Base-by-base conservation (phyloP, 73 alveolate species). In the Effrenium voratum region DNA sequence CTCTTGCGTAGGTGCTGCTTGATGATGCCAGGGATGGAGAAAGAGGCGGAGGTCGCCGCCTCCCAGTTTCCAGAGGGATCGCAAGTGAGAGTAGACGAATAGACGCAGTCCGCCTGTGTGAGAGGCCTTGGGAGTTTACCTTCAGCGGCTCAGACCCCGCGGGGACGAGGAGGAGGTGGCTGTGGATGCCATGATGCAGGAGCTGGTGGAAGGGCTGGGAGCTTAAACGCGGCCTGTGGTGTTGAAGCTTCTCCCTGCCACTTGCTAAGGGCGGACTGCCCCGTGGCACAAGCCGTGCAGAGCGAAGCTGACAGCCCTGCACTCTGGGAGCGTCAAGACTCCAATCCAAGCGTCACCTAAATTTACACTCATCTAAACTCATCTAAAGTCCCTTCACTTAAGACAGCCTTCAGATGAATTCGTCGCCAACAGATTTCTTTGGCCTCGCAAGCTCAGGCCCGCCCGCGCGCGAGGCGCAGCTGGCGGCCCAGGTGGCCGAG, bases 11-110 rank as follows among this genome's bases (percentile, higher is more conserved):
- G 95, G 95, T 87, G 96, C 75, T 66, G 96, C 73, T 34, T 88
- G 52, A 88, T 88, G 96, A 88, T 88, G 96, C 86, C 96, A 13
- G 96, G 96, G 73, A 88, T 88, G 96, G 96, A 88, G 45, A 15
- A 50, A n/a, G 96, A 88, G 45, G 96, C 96, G 5, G 96, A 88
- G 47, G 95, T 47, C 12, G 34, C 30, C 46, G 34, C 15, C 6
- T 70, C 6, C 81, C 15, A 32, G 4, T 70, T 5, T 32, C 24
- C 36, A 32, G 44, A 70, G 6, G 30, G 16, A 60, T n/a, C n/a
- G n/a, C n/a, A n/a, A n/a, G n/a, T n/a, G n/a, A n/a, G n/a, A n/a
- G n/a, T n/a, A 30, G 36, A 10, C 30, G 34, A 5, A 30, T 63
- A 22, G 77, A 63, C 77, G 5, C 26, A 10, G n/a, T 8, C 16